These are phyloP conservation scores for Zygnema circumcarinatum DNA, from an alignment of 139 green algal species.

Conservation along the genomic window DNA sequence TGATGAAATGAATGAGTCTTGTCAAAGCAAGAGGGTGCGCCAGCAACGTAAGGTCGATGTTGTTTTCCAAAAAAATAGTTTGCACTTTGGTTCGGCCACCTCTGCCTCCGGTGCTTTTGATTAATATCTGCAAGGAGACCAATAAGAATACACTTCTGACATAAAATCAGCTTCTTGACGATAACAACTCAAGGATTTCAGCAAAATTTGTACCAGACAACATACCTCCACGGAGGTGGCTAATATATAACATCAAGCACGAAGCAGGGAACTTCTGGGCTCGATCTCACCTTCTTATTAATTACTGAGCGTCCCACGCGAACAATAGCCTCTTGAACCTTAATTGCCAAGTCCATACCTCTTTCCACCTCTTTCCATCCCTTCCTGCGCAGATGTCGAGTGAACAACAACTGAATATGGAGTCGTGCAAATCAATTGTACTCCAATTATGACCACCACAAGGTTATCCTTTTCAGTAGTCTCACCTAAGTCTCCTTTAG, in stretches of 20 bases:
- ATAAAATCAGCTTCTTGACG: too few species aligned
- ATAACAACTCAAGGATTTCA: too few species aligned
- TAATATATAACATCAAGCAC: too few species aligned
- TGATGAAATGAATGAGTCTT: conserved; percentile 39
- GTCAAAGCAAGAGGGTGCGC: conserved; percentile 39
- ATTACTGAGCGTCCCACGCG: conserved; percentile 32
- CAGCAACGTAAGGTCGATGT: conserved; percentile 16
- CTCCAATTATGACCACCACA: too few species aligned
- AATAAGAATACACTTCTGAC: too few species aligned
- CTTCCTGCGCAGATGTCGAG: neutral
- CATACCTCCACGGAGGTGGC: too few species aligned
- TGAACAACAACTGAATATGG: neutral
- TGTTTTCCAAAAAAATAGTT: conserved; percentile 35
- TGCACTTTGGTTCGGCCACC: conserved; percentile 11
- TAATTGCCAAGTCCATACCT: conserved; percentile 41
- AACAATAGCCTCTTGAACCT: conserved; percentile 34
- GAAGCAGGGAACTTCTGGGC: too few species aligned
- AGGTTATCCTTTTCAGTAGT: too few species aligned
- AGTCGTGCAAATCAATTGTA: neutral
- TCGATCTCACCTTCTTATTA: conserved; percentile 31
- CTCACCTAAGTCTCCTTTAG: too few species aligned
- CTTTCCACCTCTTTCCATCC: conserved; percentile 40
- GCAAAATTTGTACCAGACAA: too few species aligned
- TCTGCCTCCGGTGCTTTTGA: neutral
- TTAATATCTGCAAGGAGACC: neutral